Conservation (phyloP, 352 stramenopile genomes). For the Phytophthora sansomeana region DNA sequence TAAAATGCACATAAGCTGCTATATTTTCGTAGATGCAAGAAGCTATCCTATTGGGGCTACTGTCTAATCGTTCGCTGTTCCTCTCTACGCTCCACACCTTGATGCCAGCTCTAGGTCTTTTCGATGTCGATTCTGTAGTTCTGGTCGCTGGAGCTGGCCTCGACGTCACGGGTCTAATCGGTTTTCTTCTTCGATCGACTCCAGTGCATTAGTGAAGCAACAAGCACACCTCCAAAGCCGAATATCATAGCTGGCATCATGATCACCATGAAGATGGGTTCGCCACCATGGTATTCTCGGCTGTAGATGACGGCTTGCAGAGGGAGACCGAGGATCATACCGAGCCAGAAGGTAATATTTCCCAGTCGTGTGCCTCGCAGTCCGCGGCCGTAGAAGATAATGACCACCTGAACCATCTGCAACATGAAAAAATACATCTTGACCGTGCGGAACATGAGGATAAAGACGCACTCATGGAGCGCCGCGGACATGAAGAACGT, state of each 20-base stretch:
- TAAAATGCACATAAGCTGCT: not conserved
- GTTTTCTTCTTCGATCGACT: constrained; percentile 38
- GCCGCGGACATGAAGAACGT: constrained; percentile 96
- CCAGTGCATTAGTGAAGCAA: constrained; percentile 59
- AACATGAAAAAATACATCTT: constrained; percentile 94
- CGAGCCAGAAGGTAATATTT: constrained; percentile 86
- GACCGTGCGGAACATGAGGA: constrained; percentile 94
- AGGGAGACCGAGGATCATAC: constrained; percentile 78
- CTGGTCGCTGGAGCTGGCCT: not conserved
- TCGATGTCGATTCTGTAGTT: not conserved
- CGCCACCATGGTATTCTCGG: constrained; percentile 78
- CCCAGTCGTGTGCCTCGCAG: constrained; percentile 76
- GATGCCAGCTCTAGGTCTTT: not conserved
- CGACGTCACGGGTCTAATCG: constrained; percentile 6
- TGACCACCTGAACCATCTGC: constrained; percentile 95
- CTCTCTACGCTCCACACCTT: not conserved
- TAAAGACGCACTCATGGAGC: constrained; percentile 96
- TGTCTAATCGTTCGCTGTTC: constrained; percentile 5
- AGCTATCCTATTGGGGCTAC: constrained; percentile 13
- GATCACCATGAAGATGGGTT: constrained; percentile 81
- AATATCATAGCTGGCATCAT: constrained; percentile 82
- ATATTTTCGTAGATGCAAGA: constrained; percentile 5
- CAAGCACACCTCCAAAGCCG: constrained; percentile 59
- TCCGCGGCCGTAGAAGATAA: constrained; percentile 86
- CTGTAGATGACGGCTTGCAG: constrained; percentile 86